Base-by-base conservation (phyloP, 1,284 basidiomycete genomes). In the Cryptococcus hybrid region DNA sequence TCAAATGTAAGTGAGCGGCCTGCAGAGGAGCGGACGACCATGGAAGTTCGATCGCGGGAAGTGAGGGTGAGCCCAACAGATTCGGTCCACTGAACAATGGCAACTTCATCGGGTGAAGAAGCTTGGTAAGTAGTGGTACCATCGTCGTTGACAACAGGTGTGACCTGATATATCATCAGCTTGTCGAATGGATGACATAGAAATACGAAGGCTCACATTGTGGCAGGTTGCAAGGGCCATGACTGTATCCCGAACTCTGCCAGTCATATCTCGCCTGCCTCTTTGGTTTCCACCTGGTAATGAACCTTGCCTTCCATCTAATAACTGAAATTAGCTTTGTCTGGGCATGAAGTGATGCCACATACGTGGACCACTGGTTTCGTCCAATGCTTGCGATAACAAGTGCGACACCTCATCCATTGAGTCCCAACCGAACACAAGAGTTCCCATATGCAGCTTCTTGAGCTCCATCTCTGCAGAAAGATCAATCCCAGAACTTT, bases 371-470 rank as follows among this genome's bases (percentile, higher is more conserved):
- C 51, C 52, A 7, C 52, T 45, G 0, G 79, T 77, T 7, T 80
- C 82, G 5, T 88, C 90, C 66, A 95, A 90, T 0, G 90, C 88
- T 45, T 87, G 81, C 5, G 86, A 84, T 11, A 99, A 81, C 65
- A 98, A 90, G 77, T 90, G 89, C 0, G 88, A 84, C 3, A 99
- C 91, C 74, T 99, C 96, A 70, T 99, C 96, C 94, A 99, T 98
- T 7, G 93, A 89, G 69, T 99, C 96, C 69, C 83, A 88, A 0
- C 92, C 92, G 73, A 95, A 99, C 3, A 92, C 94, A 83, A 99
- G 92, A 0, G 96, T 99, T 2, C 96, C 96, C 88, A 99, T 91
- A 71, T 99, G 95, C 40, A 99, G 80, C 75, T 96, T 98, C 80
- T 89, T 94, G 84, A 99, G 88, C 77, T 99, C 95, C 96, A 99